Evolutionary conservation across 768 basidiomycete genomes (phyloP).

Genomic region (Saitozyma podzolica): DNA sequence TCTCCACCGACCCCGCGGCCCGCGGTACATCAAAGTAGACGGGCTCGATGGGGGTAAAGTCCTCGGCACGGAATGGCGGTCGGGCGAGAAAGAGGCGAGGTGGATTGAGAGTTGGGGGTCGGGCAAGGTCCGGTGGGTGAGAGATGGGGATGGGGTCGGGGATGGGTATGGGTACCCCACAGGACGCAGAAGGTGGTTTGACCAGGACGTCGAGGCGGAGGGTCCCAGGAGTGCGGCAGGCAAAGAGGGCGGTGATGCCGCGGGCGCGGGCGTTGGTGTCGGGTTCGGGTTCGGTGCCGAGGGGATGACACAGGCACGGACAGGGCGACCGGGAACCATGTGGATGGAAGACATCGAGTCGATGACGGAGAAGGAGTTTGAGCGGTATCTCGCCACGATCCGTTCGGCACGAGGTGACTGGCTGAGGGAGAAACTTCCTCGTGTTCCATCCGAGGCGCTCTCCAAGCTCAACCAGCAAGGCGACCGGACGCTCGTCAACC

Average conservation of each 20-base stretch:
- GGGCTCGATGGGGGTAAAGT: conserved; percentile 42
- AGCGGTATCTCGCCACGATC: conserved; percentile 32
- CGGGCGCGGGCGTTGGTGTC: not conserved
- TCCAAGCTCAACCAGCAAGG: conserved; percentile 1
- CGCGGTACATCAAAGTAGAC: conserved; percentile 43
- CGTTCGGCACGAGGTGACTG: conserved; percentile 15
- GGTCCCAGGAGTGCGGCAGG: not conserved
- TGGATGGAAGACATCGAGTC: conserved; percentile 1
- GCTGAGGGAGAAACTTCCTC: conserved; percentile 4
- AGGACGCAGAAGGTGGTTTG: too few relatives aligned
- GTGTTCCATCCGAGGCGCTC: not conserved
- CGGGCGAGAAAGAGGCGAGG: conserved; percentile 46
- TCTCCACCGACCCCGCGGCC: conserved; percentile 22
- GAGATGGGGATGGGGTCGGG: conserved; percentile 10
- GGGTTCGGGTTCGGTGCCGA: too few relatives aligned
- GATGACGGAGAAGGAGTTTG: conserved; percentile 35
- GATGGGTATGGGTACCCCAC: not conserved
- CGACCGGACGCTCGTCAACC: conserved; percentile 23
- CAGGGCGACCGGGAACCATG: not conserved
- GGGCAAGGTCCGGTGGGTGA: conserved; percentile 37
- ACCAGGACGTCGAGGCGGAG: not conserved
- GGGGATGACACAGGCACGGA: too few relatives aligned
- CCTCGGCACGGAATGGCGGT: conserved; percentile 44
- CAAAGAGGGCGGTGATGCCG: not conserved
- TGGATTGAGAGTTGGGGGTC: conserved; percentile 46